Evolutionary conservation across 2,329 filamentous ascomycete genomes (phyloP).

Genomic region (Verticillium zaregamsianum): DNA sequence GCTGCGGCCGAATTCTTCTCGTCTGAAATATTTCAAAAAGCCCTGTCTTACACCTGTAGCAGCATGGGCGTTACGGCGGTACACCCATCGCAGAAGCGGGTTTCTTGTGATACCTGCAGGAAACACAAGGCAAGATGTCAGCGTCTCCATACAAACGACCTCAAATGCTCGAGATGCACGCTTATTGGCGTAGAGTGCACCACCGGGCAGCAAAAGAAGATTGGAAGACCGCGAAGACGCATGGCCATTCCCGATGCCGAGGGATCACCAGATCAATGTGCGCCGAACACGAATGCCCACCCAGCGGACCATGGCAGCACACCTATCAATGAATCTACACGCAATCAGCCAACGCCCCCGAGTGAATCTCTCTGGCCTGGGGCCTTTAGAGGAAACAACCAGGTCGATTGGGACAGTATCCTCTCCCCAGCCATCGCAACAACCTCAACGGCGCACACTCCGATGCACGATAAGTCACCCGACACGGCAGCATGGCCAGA

Average conservation of each 20-base stretch:
- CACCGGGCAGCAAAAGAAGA: background rate
- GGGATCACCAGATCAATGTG: background rate
- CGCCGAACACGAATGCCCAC: background rate
- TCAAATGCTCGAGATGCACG: background rate
- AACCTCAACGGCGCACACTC: background rate
- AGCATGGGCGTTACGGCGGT: background rate
- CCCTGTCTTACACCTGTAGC: too few species aligned
- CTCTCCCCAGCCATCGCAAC: background rate
- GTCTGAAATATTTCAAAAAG: too few species aligned
- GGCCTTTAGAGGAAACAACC: background rate
- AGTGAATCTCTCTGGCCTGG: background rate
- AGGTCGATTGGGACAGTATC: background rate
- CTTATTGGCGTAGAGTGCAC: background rate
- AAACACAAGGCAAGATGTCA: slow-evolving; percentile 4
- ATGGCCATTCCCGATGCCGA: background rate
- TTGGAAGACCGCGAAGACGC: background rate
- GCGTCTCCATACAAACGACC: background rate
- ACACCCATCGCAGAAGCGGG: background rate
- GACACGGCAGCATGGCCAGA: background rate
- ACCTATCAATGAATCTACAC: background rate
- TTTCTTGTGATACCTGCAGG: slow-evolving; percentile 1
- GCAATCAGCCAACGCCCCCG: background rate
- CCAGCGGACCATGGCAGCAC: background rate
- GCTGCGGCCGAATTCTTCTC: too few species aligned
- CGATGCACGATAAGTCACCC: background rate